Base-by-base conservation (phyloP, 1,139 yeast genomes). In the Yamadazyma kanchanaburiensis region DNA sequence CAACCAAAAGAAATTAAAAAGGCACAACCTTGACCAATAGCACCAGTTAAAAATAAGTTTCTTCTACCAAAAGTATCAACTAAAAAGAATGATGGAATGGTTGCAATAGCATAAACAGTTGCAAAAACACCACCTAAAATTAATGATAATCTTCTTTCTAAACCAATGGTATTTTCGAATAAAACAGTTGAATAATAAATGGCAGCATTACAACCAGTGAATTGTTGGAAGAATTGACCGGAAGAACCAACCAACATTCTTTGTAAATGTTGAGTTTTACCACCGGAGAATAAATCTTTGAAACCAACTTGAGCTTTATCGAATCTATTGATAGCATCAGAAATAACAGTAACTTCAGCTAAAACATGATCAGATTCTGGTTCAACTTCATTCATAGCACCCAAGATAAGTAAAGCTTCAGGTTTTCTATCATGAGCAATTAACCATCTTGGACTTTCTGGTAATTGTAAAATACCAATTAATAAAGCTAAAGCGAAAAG, bases 61-160 rank as follows among this genome's bases (percentile, higher is more conserved):
- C 91, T 77, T 50, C 84, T 80, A 45, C 78, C 78, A 25, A 80
- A 53, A 30, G 69, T 63, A 48, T 82, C 88, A 48, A 79, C 63
- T 47, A 75, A 50, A 57, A 74, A 74, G 54, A 72, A 73, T 3
- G 82, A 73, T 25, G 80, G 79, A 44, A 74, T 61, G 20, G 85
- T 74, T 32, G 74, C 64, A 16, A 78, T 40, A 16, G 81, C 74
- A 43, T 80, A 80, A 34, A 74, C 57, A 31, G 79, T 73, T 21
- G 80, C 62, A 43, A 73, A 71, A 28, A 75, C 77, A 61, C 82
- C 82, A 46, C 80, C 80, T 45, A 77, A 55, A 40, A 76, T 59
- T 51, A 74, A 63, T 10, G 81, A 58, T 43, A 75, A 55, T 49
- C 73, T 64, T 52, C 73, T 65, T 19, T 56, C 64, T 45, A 64